Conservation (phyloP, 2,329 filamentous ascomycete species). For the Pseudocercospora vitis region DNA sequence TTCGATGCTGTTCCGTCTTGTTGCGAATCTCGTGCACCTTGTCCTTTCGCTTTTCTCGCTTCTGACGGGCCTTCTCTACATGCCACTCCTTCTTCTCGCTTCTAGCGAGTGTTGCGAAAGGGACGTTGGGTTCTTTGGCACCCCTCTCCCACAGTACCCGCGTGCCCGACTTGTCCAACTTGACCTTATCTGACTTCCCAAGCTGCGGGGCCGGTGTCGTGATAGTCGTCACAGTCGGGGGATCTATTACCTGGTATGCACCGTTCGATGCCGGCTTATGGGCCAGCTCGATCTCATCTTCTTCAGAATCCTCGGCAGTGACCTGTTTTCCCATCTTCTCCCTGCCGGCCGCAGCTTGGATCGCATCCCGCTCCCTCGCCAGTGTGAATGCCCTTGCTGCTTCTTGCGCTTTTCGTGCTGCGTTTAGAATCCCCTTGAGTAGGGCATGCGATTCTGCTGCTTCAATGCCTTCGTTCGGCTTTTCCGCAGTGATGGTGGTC, state of each 20-base stretch:
- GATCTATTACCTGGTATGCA: not conserved
- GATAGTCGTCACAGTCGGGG: not conserved
- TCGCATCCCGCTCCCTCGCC: constrained; percentile 7
- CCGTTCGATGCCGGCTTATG: not conserved
- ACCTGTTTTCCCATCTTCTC: not conserved
- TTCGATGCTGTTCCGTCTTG: not conserved
- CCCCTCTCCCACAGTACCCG: constrained; percentile 13
- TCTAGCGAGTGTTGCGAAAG: not conserved
- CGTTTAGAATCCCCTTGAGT: constrained; percentile 30
- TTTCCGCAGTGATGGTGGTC: constrained; percentile 28
- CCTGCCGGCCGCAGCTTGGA: not conserved
- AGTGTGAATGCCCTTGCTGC: constrained; percentile 20
- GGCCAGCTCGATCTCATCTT: constrained; percentile 2
- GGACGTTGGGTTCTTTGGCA: not conserved
- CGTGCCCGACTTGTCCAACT: constrained; percentile 13
- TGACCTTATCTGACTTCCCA: not conserved
- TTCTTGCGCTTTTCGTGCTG: constrained; percentile 25
- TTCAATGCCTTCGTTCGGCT: constrained; percentile 27
- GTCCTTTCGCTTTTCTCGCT: constrained; percentile 14
- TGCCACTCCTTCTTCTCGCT: constrained; percentile 16
- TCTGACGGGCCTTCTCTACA: constrained; percentile 1
- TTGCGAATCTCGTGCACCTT: not conserved
- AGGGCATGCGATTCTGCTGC: constrained; percentile 26
- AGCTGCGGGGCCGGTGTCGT: not conserved
- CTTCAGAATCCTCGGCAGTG: not conserved